Conservation (phyloP, 768 basidiomycete species). For the Mycena venus region DNA sequence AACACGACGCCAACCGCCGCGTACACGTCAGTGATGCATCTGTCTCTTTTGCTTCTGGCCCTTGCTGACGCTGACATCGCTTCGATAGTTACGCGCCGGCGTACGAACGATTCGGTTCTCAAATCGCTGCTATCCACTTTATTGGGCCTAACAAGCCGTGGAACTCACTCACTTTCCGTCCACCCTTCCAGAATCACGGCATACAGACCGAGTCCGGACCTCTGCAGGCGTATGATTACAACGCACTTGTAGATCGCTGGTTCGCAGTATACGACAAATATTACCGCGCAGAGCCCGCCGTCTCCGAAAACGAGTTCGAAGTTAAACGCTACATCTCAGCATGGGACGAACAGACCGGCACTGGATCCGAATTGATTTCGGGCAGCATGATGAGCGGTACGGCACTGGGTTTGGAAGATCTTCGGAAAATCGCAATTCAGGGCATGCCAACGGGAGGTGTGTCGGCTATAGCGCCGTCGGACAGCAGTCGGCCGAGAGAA, state of each 20-base stretch:
- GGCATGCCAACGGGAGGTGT: slow-evolving; percentile 59
- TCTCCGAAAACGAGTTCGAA: slow-evolving; percentile 65
- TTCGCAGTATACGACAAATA: slow-evolving; percentile 90
- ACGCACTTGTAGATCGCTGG: slow-evolving; percentile 91
- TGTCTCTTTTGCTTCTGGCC: slow-evolving; percentile 34
- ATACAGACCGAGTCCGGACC: slow-evolving; percentile 32
- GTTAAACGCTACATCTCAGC: slow-evolving; percentile 77
- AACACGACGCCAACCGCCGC: slow-evolving; percentile 98
- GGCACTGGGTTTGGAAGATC: slow-evolving; percentile 72
- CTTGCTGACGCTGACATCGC: slow-evolving; percentile 42
- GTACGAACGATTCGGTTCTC: slow-evolving; percentile 91
- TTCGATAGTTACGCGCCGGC: slow-evolving; percentile 91
- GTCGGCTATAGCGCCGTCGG: too few relatives aligned
- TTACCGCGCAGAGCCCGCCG: slow-evolving; percentile 72
- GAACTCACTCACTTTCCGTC: slow-evolving; percentile 79
- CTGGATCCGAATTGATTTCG: slow-evolving; percentile 33
- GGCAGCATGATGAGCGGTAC: slow-evolving; percentile 39
- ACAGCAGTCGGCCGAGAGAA: slow-evolving; percentile 53
- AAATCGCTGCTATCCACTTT: slow-evolving; percentile 91
- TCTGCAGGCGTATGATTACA: slow-evolving; percentile 77
- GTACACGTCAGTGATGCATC: slow-evolving; percentile 81
- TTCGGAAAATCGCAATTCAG: slow-evolving; percentile 72
- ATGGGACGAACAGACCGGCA: slow-evolving; percentile 70
- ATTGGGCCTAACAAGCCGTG: slow-evolving; percentile 98
- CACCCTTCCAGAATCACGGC: slow-evolving; percentile 60